phyloP scores from a whole-genome alignment of 805 yeast species.

The Ogataea methanolica region DNA sequence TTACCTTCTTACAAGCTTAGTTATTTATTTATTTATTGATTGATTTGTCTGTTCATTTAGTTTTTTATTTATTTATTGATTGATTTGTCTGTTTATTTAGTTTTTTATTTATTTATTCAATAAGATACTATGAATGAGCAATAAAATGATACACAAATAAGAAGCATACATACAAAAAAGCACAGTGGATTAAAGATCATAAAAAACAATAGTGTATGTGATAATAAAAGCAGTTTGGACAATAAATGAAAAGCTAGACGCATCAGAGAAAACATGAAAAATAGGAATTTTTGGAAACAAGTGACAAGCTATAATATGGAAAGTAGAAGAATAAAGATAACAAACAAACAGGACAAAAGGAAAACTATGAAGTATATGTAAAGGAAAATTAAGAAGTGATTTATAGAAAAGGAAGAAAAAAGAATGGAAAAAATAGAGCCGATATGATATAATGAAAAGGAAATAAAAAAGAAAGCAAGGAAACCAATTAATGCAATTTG shows the following conservation, averaged over 20 bases:
- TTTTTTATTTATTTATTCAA: constrained; percentile 3
- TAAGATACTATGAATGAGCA: background rate
- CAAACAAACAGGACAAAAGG: background rate
- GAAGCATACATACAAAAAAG: constrained; percentile 4
- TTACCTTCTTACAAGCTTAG: background rate
- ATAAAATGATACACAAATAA: background rate
- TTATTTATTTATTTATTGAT: constrained; percentile 7
- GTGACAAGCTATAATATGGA: no score
- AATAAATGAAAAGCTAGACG: no score
- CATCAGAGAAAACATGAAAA: no score
- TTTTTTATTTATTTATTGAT: constrained; percentile 5
- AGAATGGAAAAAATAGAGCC: background rate
- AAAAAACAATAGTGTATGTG: background rate
- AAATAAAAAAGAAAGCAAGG: background rate
- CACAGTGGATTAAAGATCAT: background rate
- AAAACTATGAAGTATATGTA: background rate
- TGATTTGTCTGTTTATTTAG: constrained; percentile 8
- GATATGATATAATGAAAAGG: background rate
- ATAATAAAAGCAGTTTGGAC: background rate
- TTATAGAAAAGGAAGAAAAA: background rate
- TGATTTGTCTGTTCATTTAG: constrained; percentile 1
- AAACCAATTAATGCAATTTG: constrained; percentile 30
- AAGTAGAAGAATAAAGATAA: no score
- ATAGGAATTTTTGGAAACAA: no score
- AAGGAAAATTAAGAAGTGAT: background rate